Base-by-base conservation (phyloP, 306 rosid species). In the Alnus rubra region DNA sequence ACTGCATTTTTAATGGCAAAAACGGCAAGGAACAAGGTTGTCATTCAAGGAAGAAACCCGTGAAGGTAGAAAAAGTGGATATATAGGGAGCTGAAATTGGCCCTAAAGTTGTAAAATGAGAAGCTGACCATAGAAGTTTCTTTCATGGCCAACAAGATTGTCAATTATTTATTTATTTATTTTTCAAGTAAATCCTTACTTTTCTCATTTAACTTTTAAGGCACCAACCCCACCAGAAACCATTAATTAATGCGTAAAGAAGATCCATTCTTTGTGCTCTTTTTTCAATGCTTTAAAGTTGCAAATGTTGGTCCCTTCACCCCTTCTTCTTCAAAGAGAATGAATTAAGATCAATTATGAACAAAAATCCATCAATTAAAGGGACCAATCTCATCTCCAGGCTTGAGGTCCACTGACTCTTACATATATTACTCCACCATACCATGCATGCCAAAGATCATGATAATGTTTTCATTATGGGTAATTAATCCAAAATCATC, bases 141-240 rank as follows among this genome's bases (percentile, higher is more conserved):
- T 23, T 23, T 23, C 28, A 23, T 23, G 28, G 28, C 28, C 28
- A 23, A 23, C 28, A 23, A 23, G 28, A 23, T 23, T 23, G 28
- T 23, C 28, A 0, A 23, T 23, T 23, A 23, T 23, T 23, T 23
- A 23, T 23, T 23, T 23, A 23, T 23, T 23, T 23, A 23, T 23
- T 23, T n/a, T n/a, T n/a, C n/a, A n/a, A n/a, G n/a, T n/a, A n/a
- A n/a, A n/a, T 50, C 47, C 31, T 6, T 42, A 42, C 74, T 74
- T 69, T 65, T 65, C 65, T 54, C 48, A 23, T 45, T 44, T 4
- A 42, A 52, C 70, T 52, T 78, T 65, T 35, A 69, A 52, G 69
- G 75, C 77, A 69, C 80, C 78, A 79, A 63, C 37, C 75, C 82
- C 81, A 76, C 87, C 75, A 62, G 39, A 74, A 74, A 86, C 47